Evolutionary conservation across 352 stramenopile species (phyloP).

Genomic region (Phytopythium helicoides): DNA sequence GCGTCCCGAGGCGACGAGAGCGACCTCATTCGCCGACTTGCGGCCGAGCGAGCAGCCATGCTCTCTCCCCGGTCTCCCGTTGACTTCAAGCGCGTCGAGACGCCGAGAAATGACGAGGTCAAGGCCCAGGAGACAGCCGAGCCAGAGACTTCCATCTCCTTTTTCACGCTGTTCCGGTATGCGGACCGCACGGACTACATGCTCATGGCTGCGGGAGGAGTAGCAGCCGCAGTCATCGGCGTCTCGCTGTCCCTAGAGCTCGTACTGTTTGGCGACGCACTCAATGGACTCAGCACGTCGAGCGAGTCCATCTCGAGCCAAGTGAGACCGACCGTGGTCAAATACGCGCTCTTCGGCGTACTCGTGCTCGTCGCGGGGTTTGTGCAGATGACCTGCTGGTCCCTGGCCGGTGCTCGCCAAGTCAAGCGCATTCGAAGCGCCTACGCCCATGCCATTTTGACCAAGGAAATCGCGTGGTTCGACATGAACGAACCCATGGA

Average conservation of each 20-base stretch:
- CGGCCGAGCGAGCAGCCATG: not conserved
- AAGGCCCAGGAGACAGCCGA: no score
- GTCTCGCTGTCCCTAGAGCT: constrained; percentile 12
- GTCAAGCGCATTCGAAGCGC: constrained; percentile 20
- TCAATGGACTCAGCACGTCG: constrained; percentile 11
- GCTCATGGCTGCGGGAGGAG: constrained; percentile 11
- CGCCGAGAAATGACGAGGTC: no score
- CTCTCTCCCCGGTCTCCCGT: no score
- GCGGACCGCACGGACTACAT: constrained; percentile 14
- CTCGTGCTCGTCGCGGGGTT: constrained; percentile 15
- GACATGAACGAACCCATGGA: constrained; percentile 25
- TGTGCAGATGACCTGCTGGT: constrained; percentile 23
- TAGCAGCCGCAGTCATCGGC: constrained; percentile 5
- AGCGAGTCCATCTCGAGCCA: not conserved
- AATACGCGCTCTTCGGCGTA: not conserved
- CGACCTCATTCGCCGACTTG: constrained; percentile 1
- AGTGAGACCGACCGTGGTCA: not conserved
- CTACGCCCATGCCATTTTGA: constrained; percentile 18
- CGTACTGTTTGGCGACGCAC: constrained; percentile 18
- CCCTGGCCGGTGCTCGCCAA: constrained; percentile 19
- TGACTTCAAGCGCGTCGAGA: no score
- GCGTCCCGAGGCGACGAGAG: no score
- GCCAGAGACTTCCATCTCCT: not conserved
- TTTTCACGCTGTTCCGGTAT: constrained; percentile 15
- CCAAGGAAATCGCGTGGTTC: constrained; percentile 30